phyloP scores from a whole-genome alignment of 2,329 filamentous ascomycete species.

The Fusarium keratoplasticum region DNA sequence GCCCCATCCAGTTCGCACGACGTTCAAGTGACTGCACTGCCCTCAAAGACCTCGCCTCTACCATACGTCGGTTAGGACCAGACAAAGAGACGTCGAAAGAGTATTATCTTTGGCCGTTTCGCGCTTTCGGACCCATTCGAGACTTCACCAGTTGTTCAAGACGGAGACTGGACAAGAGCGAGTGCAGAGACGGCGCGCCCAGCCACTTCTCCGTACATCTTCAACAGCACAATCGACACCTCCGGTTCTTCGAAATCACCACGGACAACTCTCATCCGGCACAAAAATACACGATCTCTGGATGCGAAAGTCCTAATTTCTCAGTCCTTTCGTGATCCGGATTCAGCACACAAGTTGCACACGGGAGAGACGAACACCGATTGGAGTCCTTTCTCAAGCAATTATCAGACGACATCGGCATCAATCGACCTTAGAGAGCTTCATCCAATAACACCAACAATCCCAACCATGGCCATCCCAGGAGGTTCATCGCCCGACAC shows the following conservation, averaged over 20 bases:
- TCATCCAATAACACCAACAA: neutral
- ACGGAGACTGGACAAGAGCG: neutral
- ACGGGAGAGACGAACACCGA: neutral
- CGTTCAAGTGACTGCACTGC: neutral
- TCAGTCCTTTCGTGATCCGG: neutral
- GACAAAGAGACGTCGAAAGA: constrained; percentile 12
- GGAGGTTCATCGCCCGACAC: constrained; percentile 10
- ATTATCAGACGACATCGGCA: neutral
- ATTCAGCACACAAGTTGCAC: neutral
- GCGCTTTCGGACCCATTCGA: neutral
- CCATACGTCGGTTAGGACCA: constrained; percentile 14
- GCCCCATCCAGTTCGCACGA: neutral
- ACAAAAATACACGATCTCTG: neutral
- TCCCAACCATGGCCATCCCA: constrained; percentile 19
- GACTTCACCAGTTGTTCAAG: neutral
- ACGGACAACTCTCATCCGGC: neutral
- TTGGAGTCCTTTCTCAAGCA: neutral
- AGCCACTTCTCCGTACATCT: neutral
- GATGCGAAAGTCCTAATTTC: neutral
- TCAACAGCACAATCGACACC: neutral
- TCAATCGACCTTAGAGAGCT: neutral
- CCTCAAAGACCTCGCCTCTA: neutral
- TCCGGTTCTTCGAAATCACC: neutral
- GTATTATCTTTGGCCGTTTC: constrained; percentile 6
- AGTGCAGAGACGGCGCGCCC: neutral